Base-by-base conservation (phyloP, 176 grass and related monocot species). In the Triticum dicoccoides region DNA sequence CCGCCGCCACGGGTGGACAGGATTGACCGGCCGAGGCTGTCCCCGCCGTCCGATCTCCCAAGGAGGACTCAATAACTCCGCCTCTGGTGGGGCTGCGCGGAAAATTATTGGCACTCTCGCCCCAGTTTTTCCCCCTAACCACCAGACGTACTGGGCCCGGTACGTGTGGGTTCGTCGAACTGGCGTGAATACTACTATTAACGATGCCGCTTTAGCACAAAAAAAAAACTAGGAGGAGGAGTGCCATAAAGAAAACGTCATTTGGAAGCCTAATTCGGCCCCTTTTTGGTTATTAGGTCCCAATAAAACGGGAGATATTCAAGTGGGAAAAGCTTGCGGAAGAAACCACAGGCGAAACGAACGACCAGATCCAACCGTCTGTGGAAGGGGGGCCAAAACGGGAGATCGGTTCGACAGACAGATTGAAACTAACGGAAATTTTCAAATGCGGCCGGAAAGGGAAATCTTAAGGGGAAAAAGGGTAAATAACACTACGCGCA, bases 331-430 rank as follows among this genome's bases (percentile, higher is more conserved):
- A 64, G 20, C 77, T 83, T 89, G 83, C 25, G 44, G 25, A 81
- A 15, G 41, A 74, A 84, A 52, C 42, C 78, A 77, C 81, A 37
- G 66, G 18, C 61, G 44, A 24, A 66, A 62, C 52, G 69, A 65
- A 61, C 54, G 76, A 82, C 83, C 79, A 88, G 91, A 88, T 90
- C 94, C 87, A 93, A 88, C 47, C 20, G 68, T 38, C n/a, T 23
- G 5, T 18, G 30, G 82, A 15, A 35, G 39, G 18, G 18, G 42
- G 17, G 56, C 66, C 5, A 21, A 35, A 65, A 83, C 11, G 17
- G 18, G 42, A 34, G 24, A 77, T 79, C 66, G 35, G 37, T 66
- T 70, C 30, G n/a, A 51, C 63, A 24, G 65, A 15, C 39, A 33
- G 56, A 59, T 59, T 29, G 41, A 5, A 56, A 69, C 54, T 65